A percentile compares a stretch with the other conserved stretches of the same genome.
Evolutionary conservation across 805 yeast species (phyloP).

Genomic region (Starmerella kuoi): DNA sequence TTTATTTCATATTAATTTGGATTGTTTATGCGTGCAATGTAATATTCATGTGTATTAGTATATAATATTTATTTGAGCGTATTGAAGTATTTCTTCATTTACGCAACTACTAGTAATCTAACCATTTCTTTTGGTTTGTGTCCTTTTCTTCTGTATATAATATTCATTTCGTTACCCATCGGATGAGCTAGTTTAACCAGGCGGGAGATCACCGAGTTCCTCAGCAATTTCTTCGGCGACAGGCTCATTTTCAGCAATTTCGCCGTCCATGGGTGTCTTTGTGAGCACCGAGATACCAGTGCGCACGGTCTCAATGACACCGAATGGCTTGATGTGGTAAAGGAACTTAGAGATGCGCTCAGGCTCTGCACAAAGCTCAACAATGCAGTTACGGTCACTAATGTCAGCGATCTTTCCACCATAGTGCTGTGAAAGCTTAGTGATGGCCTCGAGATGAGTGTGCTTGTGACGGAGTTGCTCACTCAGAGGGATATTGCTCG

Average conservation of each 20-base stretch:
- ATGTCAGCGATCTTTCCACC: slow-evolving; percentile 91
- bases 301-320: slow-evolving; percentile 89
- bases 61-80: too few relatives aligned
- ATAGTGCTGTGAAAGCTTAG: slow-evolving; percentile 68
- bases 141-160: too few relatives aligned
- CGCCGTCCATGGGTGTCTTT: slow-evolving; percentile 71
- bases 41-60: too few relatives aligned
- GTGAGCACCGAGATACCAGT: slow-evolving; percentile 99
- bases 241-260: slow-evolving; percentile 30
- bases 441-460: slow-evolving; percentile 72
- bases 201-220: slow-evolving; percentile 75
- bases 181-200: too few relatives aligned
- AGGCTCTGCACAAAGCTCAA: slow-evolving; percentile 91
- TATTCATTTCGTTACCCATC: too few relatives aligned
- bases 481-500: slow-evolving; percentile 76
- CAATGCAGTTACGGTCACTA: slow-evolving; percentile 83
- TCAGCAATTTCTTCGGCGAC: slow-evolving; percentile 40
- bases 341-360: slow-evolving; percentile 76
- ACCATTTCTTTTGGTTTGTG: too few relatives aligned
- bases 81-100: too few relatives aligned
- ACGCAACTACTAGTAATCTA: too few relatives aligned
- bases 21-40: too few relatives aligned
- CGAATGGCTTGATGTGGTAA: slow-evolving; percentile 86
- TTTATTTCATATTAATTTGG: not conserved
- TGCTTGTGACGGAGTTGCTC: slow-evolving; percentile 92